Percentiles rank a stretch among this genome's conserved stretches.
Evolutionary conservation across 345 rosid genomes (phyloP).

Genomic region (Trapa incisa): DNA sequence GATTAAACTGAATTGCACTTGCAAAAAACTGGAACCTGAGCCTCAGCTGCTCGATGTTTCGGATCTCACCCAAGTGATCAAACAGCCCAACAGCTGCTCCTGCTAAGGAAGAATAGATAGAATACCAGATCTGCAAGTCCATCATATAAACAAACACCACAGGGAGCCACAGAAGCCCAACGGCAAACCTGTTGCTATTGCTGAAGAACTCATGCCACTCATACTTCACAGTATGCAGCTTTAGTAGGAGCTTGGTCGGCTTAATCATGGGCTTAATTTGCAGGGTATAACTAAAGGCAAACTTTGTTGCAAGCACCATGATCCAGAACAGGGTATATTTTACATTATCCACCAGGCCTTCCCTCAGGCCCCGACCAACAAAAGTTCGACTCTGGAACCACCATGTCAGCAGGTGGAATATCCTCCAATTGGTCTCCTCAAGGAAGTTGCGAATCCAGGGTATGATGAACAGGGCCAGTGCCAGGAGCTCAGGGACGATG

Average conservation of each 20-base stretch:
- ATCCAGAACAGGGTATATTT: slow-evolving; percentile 76
- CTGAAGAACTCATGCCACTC: slow-evolving; percentile 59
- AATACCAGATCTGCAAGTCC: slow-evolving; percentile 96
- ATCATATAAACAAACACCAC: slow-evolving; percentile 68
- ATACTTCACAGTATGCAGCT: slow-evolving; percentile 27
- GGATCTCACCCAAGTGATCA: slow-evolving; percentile 89
- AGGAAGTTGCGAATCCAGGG: slow-evolving; percentile 92
- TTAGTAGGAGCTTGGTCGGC: slow-evolving; percentile 46
- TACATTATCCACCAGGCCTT: slow-evolving; percentile 45
- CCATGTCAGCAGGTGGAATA: slow-evolving; percentile 31
- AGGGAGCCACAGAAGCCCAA: slow-evolving; percentile 69
- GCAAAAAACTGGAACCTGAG: slow-evolving; percentile 96
- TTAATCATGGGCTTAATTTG: slow-evolving; percentile 77
- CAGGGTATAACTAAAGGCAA: slow-evolving; percentile 67
- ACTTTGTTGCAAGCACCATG: slow-evolving; percentile 68
- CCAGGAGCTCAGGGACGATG: slow-evolving; percentile 65
- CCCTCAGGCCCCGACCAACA: slow-evolving; percentile 44
- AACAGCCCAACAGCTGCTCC: slow-evolving; percentile 86
- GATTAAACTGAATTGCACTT: slow-evolving; percentile 90
- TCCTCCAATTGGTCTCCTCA: slow-evolving; percentile 80
- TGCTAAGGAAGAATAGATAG: slow-evolving; percentile 74
- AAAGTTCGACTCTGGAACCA: slow-evolving; percentile 39
- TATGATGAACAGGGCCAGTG: slow-evolving; percentile 56
- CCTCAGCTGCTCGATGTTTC: slow-evolving; percentile 76
- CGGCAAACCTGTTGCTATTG: slow-evolving; percentile 62